Evolutionary conservation across 2,329 filamentous ascomycete genomes (phyloP).

Genomic region (Sarocladium kiliense): DNA sequence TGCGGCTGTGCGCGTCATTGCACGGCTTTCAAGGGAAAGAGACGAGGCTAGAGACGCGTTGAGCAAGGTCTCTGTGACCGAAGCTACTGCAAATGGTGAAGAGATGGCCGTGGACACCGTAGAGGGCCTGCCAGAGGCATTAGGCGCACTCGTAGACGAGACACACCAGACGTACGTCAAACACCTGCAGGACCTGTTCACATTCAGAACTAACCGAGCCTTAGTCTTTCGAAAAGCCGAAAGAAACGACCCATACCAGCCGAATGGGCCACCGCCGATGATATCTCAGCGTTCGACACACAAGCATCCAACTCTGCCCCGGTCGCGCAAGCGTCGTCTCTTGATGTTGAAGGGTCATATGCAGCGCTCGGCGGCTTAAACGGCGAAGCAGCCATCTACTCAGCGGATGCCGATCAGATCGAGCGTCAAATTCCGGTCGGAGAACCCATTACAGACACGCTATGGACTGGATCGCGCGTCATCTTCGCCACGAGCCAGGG

Average conservation of each 20-base stretch:
- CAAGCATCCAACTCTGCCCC: slow-evolving; percentile 40
- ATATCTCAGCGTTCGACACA: slow-evolving; percentile 49
- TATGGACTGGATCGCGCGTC: slow-evolving; percentile 64
- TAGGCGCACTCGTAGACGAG: slow-evolving; percentile 70
- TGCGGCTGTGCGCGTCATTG: slow-evolving; percentile 92
- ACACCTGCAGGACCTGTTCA: background rate
- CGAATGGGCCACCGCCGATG: slow-evolving; percentile 75
- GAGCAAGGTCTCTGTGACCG: slow-evolving; percentile 73
- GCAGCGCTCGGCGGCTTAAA: slow-evolving; percentile 72
- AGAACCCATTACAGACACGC: slow-evolving; percentile 60
- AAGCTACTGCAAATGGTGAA: slow-evolving; percentile 58
- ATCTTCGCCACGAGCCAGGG: slow-evolving; percentile 72
- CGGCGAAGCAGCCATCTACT: slow-evolving; percentile 71
- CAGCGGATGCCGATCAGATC: slow-evolving; percentile 61
- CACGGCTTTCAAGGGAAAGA: slow-evolving; percentile 80
- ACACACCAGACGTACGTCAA: slow-evolving; percentile 69
- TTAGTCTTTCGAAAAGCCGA: slow-evolving; percentile 77
- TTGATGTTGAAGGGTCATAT: slow-evolving; percentile 52
- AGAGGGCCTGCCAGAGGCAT: slow-evolving; percentile 65
- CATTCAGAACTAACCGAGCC: background rate
- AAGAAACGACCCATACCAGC: slow-evolving; percentile 84
- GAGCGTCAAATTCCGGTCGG: slow-evolving; percentile 62
- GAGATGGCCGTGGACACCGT: slow-evolving; percentile 85
- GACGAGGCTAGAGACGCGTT: slow-evolving; percentile 89
- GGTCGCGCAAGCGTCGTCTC: slow-evolving; percentile 43